phyloP scores from a whole-genome alignment of 805 yeast genomes.

The Pichia occidentalis region DNA sequence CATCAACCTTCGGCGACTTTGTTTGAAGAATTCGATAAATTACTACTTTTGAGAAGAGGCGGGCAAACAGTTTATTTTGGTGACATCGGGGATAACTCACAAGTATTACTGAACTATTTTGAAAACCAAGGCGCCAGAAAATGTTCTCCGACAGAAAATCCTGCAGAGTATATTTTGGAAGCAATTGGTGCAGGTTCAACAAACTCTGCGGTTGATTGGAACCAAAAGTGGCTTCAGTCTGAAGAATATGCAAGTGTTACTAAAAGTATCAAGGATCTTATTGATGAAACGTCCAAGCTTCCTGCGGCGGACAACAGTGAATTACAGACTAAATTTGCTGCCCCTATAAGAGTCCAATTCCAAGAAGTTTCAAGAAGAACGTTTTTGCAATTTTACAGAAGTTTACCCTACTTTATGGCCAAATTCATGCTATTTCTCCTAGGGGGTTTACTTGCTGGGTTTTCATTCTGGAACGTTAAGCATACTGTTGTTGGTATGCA shows the following conservation, averaged over 20 bases:
- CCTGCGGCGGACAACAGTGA: constrained; percentile 14
- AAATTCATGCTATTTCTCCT: constrained; percentile 37
- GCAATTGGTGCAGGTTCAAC: constrained; percentile 82
- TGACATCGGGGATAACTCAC: constrained; percentile 42
- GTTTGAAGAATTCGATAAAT: constrained; percentile 35
- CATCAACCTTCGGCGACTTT: constrained; percentile 44
- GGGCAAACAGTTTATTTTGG: constrained; percentile 52
- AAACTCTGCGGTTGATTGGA: constrained; percentile 57
- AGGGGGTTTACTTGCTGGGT: constrained; percentile 48
- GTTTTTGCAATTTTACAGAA: constrained; percentile 38
- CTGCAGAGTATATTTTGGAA: too few species aligned
- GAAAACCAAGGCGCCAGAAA: constrained; percentile 57
- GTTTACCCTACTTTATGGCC: constrained; percentile 42
- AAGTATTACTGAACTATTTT: constrained; percentile 39
- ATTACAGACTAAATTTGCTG: constrained; percentile 32
- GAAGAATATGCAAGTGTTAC: constrained; percentile 23
- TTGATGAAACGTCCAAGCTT: constrained; percentile 14
- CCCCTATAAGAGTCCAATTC: constrained; percentile 36
- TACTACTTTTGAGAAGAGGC: constrained; percentile 38
- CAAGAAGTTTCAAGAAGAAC: constrained; percentile 34
- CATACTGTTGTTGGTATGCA: constrained; percentile 49
- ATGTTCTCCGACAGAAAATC: constrained; percentile 75
- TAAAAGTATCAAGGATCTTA: constrained; percentile 25
- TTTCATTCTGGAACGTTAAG: too few species aligned
- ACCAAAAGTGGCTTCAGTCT: constrained; percentile 48